Base-by-base conservation (phyloP, 1,284 basidiomycete genomes). In the Naganishia sp. region DNA sequence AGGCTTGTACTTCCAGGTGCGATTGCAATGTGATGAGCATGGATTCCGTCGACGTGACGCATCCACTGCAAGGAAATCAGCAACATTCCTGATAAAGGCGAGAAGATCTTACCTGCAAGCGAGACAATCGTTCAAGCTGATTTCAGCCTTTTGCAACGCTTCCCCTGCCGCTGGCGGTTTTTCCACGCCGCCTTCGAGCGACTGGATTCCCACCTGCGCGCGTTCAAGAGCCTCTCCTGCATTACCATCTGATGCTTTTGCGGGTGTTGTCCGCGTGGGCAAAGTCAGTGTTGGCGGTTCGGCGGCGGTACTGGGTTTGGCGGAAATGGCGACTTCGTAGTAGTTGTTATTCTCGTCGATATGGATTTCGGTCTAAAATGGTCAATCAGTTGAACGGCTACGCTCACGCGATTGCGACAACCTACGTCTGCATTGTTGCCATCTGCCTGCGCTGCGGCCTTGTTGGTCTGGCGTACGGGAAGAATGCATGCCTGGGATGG, bases 401-500 rank as follows among this genome's bases (percentile, higher is more conserved):
- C 31, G 10, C 28, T 13, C 11, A 25, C n/a, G 28, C 10, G 25
- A 23, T 6, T 31, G 4, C 7, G 21, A 15, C 6, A 17, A 68
- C 71, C 55, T 18, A 70, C 71, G 35, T 72, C 65, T 31, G 66
- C 62, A 46, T 70, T 68, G 11, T 63, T 62, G 17, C 67, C 69
- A 23, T 68, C 57, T 31, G 69, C 67, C 25, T 68, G 67, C 2
- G 51, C 47, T 7, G 21, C 46, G n/a, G 78, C 77, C 69, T 71
- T 76, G 69, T 87, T 85, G 9, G 81, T 79, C 75, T 89, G 86
- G 66, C 81, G 77, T 25, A 98, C 92, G 2, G 96, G 95, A 75
- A 98, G 98, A 80, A 99, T 98, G 80, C 96, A 99, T 49, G 90
- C 90, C 82, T 98, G 95, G 1, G 94, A 92, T 3, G 96, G 96